Evolutionary conservation across 2,329 filamentous ascomycete genomes (phyloP).

Genomic region (Colletotrichum destructivum): DNA sequence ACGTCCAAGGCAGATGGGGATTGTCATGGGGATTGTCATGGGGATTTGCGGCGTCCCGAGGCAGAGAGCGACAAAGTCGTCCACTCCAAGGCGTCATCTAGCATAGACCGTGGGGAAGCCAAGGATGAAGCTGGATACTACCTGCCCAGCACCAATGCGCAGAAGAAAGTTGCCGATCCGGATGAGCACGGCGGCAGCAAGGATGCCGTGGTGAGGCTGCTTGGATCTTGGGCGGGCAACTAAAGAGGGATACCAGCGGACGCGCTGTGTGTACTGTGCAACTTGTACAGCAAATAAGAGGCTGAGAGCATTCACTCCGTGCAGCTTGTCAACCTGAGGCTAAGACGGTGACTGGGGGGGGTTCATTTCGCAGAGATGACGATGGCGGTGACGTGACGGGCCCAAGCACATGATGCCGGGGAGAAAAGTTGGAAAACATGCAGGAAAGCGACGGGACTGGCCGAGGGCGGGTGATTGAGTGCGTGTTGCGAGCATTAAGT

Average conservation of each 20-base stretch:
- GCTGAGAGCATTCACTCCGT: not conserved
- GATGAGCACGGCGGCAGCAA: conserved; percentile 8
- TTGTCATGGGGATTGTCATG: conserved; percentile 7
- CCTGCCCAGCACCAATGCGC: conserved; percentile 2
- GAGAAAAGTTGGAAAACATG: not conserved
- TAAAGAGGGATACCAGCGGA: not conserved
- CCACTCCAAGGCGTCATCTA: conserved; percentile 13
- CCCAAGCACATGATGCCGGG: conserved; percentile 5
- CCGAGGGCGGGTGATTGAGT: not conserved
- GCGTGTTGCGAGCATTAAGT: not conserved
- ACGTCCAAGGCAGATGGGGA: conserved; percentile 20
- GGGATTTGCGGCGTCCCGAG: conserved; percentile 29
- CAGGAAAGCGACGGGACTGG: not conserved
- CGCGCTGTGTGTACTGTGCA: not conserved
- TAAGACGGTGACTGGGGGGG: not conserved
- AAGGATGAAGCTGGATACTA: conserved; percentile 24
- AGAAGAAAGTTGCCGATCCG: conserved; percentile 25
- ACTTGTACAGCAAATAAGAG: too few relatives aligned
- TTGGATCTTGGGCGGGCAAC: not conserved
- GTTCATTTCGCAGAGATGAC: conserved; percentile 32
- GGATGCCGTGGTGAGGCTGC: conserved; percentile 19
- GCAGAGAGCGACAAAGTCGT: conserved; percentile 21
- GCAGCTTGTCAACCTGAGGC: not conserved
- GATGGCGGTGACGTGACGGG: conserved; percentile 31
- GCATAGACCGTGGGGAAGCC: conserved; percentile 23